These are phyloP conservation scores for Catharanthus roseus DNA, from an alignment of 257 asterid genomes.

Conservation along the genomic window DNA sequence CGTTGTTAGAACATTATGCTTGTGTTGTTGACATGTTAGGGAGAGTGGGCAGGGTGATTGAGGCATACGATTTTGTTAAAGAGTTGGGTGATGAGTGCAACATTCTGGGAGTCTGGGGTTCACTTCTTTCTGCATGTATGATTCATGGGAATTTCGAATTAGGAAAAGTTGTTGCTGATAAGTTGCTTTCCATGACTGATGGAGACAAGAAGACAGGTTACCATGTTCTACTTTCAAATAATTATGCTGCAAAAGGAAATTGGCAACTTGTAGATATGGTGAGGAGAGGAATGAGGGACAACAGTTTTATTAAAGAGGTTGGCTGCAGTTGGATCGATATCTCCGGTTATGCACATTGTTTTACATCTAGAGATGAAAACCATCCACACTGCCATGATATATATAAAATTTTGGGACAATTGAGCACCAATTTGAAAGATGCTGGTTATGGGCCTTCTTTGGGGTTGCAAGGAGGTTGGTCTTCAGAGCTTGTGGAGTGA, in stretches of 20 bases:
- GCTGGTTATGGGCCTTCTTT: constrained; percentile 36
- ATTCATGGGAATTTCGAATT: constrained; percentile 57
- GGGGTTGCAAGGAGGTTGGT: constrained; percentile 28
- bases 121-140: constrained; percentile 75
- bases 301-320: constrained; percentile 62
- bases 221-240: constrained; percentile 72
- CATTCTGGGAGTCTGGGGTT: constrained; percentile 71
- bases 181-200: constrained; percentile 56
- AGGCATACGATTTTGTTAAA: constrained; percentile 62
- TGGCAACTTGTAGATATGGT: constrained; percentile 60
- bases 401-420: constrained; percentile 41
- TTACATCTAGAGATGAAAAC: constrained; percentile 52
- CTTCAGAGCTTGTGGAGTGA: constrained; percentile 19
- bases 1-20: constrained; percentile 65
- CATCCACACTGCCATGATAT: constrained; percentile 44
- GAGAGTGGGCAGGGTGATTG: constrained; percentile 76
- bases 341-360: constrained; percentile 42
- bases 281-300: constrained; percentile 59
- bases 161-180: constrained; percentile 70
- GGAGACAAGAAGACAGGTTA: constrained; percentile 45
- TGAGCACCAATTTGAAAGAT: constrained; percentile 60
- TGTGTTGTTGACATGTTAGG: constrained; percentile 86
- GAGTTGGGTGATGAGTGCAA: constrained; percentile 50
- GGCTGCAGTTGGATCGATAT: constrained; percentile 90
- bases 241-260: constrained; percentile 83